Percentiles rank a stretch among this genome's conserved stretches.
phyloP scores from a whole-genome alignment of 805 yeast species.

The Ogataea pignaliae region DNA sequence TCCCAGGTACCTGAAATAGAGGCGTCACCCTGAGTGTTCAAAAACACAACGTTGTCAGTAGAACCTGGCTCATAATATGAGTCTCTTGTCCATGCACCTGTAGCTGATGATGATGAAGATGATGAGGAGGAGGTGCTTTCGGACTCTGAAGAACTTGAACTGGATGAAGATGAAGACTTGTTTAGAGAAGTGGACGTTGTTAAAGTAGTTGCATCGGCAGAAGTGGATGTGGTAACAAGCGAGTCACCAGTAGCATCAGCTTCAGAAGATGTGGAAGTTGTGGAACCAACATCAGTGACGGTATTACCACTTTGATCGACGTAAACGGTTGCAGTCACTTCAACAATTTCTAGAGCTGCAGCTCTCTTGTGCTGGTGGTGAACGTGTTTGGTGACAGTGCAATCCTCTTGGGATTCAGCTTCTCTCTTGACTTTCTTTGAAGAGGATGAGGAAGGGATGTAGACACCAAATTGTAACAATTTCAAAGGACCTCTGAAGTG shows the following conservation, averaged over 20 bases:
- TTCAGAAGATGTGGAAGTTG: constrained; percentile 19
- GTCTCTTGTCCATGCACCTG: constrained; percentile 67
- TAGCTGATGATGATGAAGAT: constrained; percentile 22
- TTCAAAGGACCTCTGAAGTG: constrained; percentile 89
- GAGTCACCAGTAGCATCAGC: constrained; percentile 22
- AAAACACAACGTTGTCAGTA: constrained; percentile 68
- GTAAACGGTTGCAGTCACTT: constrained; percentile 74
- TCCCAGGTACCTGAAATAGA: constrained; percentile 87
- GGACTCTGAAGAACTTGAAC: constrained; percentile 14
- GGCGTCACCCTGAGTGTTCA: constrained; percentile 85
- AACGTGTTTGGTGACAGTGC: constrained; percentile 39
- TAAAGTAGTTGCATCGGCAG: constrained; percentile 21
- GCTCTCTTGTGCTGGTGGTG: constrained; percentile 58
- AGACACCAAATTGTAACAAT: constrained; percentile 83
- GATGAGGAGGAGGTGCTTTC: constrained; percentile 24
- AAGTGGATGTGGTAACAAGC: constrained; percentile 9
- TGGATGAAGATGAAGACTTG: constrained; percentile 27
- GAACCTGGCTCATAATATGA: constrained; percentile 67
- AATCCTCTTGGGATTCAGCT: constrained; percentile 35
- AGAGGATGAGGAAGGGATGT: constrained; percentile 55
- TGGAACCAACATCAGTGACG: constrained; percentile 20
- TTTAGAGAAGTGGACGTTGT: constrained; percentile 8
- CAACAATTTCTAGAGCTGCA: constrained; percentile 57
- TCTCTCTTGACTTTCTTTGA: constrained; percentile 30
- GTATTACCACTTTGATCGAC: constrained; percentile 58